phyloP scores from a whole-genome alignment of 129 eudicot species.

The sunflower (Helianthus annuus) region DNA sequence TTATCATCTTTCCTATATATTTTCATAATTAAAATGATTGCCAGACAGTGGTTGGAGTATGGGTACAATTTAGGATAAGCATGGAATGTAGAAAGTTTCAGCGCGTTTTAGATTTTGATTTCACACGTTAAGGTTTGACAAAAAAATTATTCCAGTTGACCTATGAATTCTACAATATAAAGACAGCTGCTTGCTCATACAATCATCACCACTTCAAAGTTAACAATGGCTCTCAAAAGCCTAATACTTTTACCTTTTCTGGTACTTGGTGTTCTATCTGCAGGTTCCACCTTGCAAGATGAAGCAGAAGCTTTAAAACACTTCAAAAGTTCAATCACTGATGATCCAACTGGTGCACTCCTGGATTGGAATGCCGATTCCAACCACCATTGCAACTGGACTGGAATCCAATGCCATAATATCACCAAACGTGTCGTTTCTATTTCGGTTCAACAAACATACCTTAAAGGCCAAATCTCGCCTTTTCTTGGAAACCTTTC shows the following conservation, averaged over 20 bases:
- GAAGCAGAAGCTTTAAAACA: constrained; percentile 54
- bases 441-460: constrained; percentile 46
- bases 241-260: constrained; percentile 14
- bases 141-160: background rate
- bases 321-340: constrained; percentile 50
- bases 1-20: background rate
- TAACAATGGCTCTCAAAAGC: constrained; percentile 28
- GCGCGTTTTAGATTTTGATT: background rate
- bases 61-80: background rate
- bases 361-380: constrained; percentile 52
- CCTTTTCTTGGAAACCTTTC: constrained; percentile 76
- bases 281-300: constrained; percentile 30
- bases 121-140: constrained; percentile 12
- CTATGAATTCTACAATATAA: background rate
- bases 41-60: too few species aligned
- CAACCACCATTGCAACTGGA: constrained; percentile 83
- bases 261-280: constrained; percentile 32
- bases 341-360: constrained; percentile 64
- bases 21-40: too few species aligned
- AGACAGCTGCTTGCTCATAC: constrained; percentile 17
- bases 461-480: constrained; percentile 66
- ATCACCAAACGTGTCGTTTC: constrained; percentile 41
- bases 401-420: constrained; percentile 66
- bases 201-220: background rate
- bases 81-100: background rate